Conservation (phyloP, 805 yeast genomes). For the Yamadazyma philogaea region DNA sequence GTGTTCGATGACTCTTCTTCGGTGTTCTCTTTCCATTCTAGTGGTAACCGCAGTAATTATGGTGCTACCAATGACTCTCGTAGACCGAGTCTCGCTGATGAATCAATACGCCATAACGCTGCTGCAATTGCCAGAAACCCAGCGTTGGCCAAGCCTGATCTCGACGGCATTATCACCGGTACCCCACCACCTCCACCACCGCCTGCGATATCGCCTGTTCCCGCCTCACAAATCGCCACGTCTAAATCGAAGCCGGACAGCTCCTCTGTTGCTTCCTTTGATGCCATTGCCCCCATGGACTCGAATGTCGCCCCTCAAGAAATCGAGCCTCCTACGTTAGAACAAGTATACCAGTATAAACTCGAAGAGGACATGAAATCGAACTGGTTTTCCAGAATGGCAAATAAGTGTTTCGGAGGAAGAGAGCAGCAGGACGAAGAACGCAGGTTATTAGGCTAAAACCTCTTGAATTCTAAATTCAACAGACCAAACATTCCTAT, state of each 20-base stretch:
- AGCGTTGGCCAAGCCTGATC: conserved; percentile 28
- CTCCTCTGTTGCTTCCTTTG: conserved; percentile 18
- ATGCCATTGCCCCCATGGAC: conserved; percentile 18
- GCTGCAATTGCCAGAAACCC: conserved; percentile 46
- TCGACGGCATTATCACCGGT: conserved; percentile 31
- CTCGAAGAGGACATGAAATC: conserved; percentile 17
- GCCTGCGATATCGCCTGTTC: conserved; percentile 1
- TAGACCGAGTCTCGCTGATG: conserved; percentile 20
- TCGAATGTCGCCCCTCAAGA: conserved; percentile 26
- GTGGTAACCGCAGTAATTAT: conserved; percentile 15
- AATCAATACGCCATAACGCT: conserved; percentile 27
- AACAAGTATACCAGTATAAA: conserved; percentile 26
- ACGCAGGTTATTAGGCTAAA: neutral
- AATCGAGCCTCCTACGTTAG: conserved; percentile 34
- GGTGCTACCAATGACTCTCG: conserved; percentile 18
- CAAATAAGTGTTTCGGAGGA: neutral
- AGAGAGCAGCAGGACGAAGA: conserved; percentile 6
- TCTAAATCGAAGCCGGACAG: conserved; percentile 24
- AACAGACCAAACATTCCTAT: no score
- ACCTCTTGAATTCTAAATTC: no score
- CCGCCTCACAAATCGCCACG: conserved; percentile 4
- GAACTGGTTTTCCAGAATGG: neutral
- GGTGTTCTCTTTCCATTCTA: conserved; percentile 41
- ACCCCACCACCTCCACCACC: conserved; percentile 22
- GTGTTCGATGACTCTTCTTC: conserved; percentile 66